Evolutionary conservation across 257 asterid genomes (phyloP), one percentile per base, ranked within the genome.

Genomic region (Ballota nigra): DNA sequence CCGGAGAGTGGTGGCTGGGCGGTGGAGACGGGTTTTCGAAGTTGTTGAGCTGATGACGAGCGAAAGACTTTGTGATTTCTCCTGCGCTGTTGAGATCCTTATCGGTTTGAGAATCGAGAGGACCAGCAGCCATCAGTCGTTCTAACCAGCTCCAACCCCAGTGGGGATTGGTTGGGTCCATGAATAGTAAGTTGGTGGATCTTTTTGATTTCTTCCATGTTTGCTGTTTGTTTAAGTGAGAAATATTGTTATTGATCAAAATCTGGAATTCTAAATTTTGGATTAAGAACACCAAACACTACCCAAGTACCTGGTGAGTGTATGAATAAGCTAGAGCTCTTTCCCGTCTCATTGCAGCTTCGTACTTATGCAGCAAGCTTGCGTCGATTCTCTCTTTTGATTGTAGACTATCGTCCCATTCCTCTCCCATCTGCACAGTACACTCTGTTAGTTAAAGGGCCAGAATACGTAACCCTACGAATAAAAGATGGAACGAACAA

Each of bases 141-240:
- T 92, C 98, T 64, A 89, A 66, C 96, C 98, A 89, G 86, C 98
- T 92, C 98, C 98, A 92, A 2, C 96, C 98, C 96, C 98, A 89
- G 11, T 85, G 92, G 64, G 96, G 98, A 79, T 89, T 92, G 5
- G 94, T 86, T 2, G 91, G 98, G 66, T 92, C 98, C 92, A 86
- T 89, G 79, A 92, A 92, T 63, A 86, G 74, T 64, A 88, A 76
- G 81, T 86, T 92, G 53, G 83, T 64, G 22, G 87, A 22, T 83
- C 88, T 88, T 65, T 82, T 59, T 10, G 96, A 85, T 74, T 87
- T 87, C 83, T 88, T 92, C 98, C 92, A 86, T 40, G 89, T 82
- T 86, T 89, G 95, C 96, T 36, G 43, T 36, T 36, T 92, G 92
- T 71, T 79, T 51, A 47, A 49, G 74, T 60, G 40, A 57, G 41